These are phyloP conservation scores for Psilocybe cubensis DNA, from an alignment of 768 basidiomycete species.

Conservation along the genomic window DNA sequence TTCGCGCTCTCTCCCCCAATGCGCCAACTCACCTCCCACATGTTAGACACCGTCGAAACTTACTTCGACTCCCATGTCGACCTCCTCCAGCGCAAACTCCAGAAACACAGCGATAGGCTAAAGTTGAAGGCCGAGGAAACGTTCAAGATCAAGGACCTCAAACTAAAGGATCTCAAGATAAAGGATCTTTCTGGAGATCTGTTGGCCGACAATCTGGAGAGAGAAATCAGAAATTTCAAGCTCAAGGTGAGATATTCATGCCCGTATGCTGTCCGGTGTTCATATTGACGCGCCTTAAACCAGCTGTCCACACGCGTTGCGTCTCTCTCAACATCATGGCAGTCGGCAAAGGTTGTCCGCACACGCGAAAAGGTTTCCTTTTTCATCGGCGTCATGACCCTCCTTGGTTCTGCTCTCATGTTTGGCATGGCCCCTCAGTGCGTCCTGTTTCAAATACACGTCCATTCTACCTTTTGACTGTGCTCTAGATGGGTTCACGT, in stretches of 20 bases:
- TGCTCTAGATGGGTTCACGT: slow-evolving; percentile 82
- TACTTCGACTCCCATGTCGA: slow-evolving; percentile 93
- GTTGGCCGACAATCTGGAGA: slow-evolving; percentile 78
- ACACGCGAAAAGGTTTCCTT: slow-evolving; percentile 88
- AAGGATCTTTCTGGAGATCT: slow-evolving; percentile 64
- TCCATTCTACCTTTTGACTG: neutral
- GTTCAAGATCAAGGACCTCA: slow-evolving; percentile 70
- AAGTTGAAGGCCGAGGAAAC: slow-evolving; percentile 83
- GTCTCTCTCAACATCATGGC: slow-evolving; percentile 82
- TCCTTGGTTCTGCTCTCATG: slow-evolving; percentile 82
- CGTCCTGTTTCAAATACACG: slow-evolving; percentile 30
- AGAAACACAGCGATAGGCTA: slow-evolving; percentile 84
- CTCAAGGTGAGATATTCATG: slow-evolving; percentile 61
- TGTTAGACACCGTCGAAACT: slow-evolving; percentile 88
- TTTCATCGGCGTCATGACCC: slow-evolving; percentile 91
- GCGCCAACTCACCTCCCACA: slow-evolving; percentile 24
- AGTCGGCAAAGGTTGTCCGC: slow-evolving; percentile 86
- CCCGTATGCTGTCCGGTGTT: slow-evolving; percentile 5
- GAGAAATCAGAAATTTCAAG: slow-evolving; percentile 86
- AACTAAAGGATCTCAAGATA: slow-evolving; percentile 65
- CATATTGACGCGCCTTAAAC: slow-evolving; percentile 12
- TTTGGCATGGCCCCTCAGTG: slow-evolving; percentile 90
- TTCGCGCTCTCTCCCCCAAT: slow-evolving; percentile 17
- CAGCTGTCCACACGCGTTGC: slow-evolving; percentile 84
- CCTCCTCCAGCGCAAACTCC: slow-evolving; percentile 79